Evolutionary conservation across 176 grass and related monocot species (phyloP), one percentile per base, ranked within the genome.

Genomic region (Calamus simplicifolius): DNA sequence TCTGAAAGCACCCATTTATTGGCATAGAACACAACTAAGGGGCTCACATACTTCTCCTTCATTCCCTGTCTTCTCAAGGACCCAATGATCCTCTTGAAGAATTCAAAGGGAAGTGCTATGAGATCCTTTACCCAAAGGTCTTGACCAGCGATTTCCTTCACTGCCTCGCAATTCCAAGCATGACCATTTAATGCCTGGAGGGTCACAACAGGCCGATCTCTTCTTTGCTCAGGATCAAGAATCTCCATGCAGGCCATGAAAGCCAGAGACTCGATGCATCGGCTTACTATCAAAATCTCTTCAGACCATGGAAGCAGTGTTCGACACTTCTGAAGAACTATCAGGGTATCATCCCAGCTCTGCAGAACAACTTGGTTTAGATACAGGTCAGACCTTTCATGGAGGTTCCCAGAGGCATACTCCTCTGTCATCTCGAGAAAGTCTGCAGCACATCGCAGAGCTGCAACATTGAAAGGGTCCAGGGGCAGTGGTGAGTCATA

Each of bases 241-340:
- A 96, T 96, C 80, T 96, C 92, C 92, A 96, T 96, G 83, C 92
- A 96, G 43, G 92, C 87, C 93, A 92, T 98, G 75, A 98, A 98
- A 26, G 87, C 87, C 43, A 98, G 77, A 18, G 93, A 88, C 63
- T 98, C 87, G 62, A 98, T 73, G 77, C 93, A 98, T 16, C 87
- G 71, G 77, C 84, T 85, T 51, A 92, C 81, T 67, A 98, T 73
- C 23, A 91, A 69, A 53, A 98, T 76, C 75, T 92, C 84, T 72
- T 98, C 87, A 14, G 93, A 80, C 49, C 53, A 51, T 4, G 84
- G 73, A 50, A 98, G 79, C 49, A 91, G 67, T 0, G 79, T 68
- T 58, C 73, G 70, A 72, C 93, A 98, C 2, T 82, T 75, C 69
- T 92, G 93, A 29, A 98, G 87, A 15, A 88, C 93, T 43, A 92